A percentile compares a stretch with the other conserved stretches of the same genome.
Evolutionary conservation across 1,284 basidiomycete species (phyloP).

Genomic region (Stereum hirsutum): DNA sequence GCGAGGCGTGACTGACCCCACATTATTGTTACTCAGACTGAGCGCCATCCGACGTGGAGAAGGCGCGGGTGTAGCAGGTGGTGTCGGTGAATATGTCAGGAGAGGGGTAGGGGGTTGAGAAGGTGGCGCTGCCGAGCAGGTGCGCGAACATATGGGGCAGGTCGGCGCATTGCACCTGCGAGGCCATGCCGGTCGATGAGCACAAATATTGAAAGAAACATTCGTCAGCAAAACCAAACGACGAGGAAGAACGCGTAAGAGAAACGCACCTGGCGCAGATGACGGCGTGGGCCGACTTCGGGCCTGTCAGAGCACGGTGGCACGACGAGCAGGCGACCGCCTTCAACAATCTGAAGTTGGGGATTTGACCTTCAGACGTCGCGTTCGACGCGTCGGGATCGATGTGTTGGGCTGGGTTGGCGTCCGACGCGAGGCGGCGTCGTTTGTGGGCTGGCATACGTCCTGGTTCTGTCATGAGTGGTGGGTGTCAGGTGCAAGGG

Average conservation of each 20-base stretch:
- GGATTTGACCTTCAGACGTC: neutral
- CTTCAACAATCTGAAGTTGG: constrained; percentile 3
- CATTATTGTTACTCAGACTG: constrained; percentile 3
- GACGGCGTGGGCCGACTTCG: constrained; percentile 9
- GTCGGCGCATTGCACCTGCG: constrained; percentile 20
- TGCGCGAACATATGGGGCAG: constrained; percentile 23
- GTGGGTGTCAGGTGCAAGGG: neutral
- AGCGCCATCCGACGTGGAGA: constrained; percentile 2
- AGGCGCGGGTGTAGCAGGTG: constrained; percentile 11
- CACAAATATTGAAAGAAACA: neutral
- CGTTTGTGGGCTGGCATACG: constrained; percentile 7
- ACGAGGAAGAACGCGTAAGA: neutral
- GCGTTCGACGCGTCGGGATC: neutral
- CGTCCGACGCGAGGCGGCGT: constrained; percentile 8
- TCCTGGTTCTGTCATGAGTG: neutral
- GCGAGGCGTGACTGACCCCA: constrained; percentile 1
- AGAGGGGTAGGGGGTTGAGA: constrained; percentile 18
- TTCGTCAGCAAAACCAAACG: neutral
- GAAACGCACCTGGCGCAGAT: constrained; percentile 8
- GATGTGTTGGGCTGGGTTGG: neutral
- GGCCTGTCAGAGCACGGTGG: constrained; percentile 8
- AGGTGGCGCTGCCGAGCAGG: constrained; percentile 18
- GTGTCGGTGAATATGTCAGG: constrained; percentile 16
- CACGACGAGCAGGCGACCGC: constrained; percentile 8
- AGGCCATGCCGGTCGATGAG: neutral